These are phyloP conservation scores for Clarireedia monteithiana DNA, from an alignment of 2,329 filamentous ascomycete species.

Conservation along the genomic window DNA sequence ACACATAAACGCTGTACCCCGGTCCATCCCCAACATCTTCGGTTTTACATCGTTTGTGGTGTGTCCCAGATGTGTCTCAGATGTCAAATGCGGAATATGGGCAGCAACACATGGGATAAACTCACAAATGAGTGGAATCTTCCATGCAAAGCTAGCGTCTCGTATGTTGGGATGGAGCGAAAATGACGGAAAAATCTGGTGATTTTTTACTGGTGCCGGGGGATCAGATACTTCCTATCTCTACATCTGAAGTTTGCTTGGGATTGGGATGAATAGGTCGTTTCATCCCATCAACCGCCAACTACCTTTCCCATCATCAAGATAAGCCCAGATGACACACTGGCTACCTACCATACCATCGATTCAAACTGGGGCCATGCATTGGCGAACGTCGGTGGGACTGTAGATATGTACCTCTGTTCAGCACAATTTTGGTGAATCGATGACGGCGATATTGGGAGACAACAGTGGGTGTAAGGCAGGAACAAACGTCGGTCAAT, in stretches of 20 bases:
- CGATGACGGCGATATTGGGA: neutral
- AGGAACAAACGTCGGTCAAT: neutral
- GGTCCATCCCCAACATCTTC: conserved; percentile 1
- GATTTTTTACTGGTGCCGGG: no score
- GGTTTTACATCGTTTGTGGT: neutral
- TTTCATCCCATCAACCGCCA: neutral
- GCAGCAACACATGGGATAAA: neutral
- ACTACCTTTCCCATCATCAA: neutral
- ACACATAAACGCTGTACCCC: neutral
- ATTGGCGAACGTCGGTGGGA: no score
- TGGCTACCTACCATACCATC: no score
- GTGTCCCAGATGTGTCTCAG: conserved; percentile 26
- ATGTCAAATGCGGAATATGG: conserved; percentile 9
- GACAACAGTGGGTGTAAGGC: neutral
- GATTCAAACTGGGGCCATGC: no score
- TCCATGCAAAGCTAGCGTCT: neutral
- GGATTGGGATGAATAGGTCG: neutral
- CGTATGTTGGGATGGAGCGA: neutral
- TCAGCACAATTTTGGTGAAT: no score
- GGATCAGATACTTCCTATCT: no score
- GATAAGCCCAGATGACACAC: no score
- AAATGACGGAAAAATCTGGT: neutral
- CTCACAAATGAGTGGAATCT: neutral
- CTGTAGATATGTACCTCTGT: no score
- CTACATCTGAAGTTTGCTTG: neutral